phyloP scores from a whole-genome alignment of 352 stramenopile species.

The Pythium myriotylum region DNA sequence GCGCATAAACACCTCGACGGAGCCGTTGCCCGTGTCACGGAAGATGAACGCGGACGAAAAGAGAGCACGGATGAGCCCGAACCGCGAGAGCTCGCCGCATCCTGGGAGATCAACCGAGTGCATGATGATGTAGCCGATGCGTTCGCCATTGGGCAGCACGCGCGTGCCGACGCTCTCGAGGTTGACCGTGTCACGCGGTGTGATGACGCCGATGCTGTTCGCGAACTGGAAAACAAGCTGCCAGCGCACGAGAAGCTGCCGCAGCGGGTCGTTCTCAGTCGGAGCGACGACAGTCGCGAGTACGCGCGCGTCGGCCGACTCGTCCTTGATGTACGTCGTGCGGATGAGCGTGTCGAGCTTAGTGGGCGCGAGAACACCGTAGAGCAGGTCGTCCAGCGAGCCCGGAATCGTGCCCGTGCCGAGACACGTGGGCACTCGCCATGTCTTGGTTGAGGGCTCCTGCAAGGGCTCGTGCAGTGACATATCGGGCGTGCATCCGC shows the following conservation, averaged over 20 bases:
- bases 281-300: conserved; percentile 43
- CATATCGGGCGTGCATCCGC: conserved; percentile 21
- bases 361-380: conserved; percentile 44
- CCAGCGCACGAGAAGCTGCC: conserved; percentile 27
- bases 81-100: conserved; percentile 8
- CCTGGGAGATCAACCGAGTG: conserved; percentile 17
- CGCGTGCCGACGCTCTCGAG: conserved; percentile 16
- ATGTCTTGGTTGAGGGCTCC: conserved; percentile 39
- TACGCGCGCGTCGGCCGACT: conserved; percentile 37
- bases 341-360: conserved; percentile 47
- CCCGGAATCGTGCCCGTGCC: conserved; percentile 36
- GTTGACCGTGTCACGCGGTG: conserved; percentile 18
- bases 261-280: conserved; percentile 24
- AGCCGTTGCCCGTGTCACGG: conserved; percentile 15
- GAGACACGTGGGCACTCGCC: conserved; percentile 30
- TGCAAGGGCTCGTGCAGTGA: not conserved
- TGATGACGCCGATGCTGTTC: conserved; percentile 4
- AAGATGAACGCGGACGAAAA: conserved; percentile 36
- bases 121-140: conserved; percentile 20
- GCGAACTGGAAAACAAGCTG: conserved; percentile 20
- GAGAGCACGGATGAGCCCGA: conserved; percentile 44
- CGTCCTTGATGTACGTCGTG: conserved; percentile 40
- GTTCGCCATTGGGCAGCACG: conserved; percentile 2
- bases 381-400: conserved; percentile 55
- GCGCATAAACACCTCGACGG: conserved; percentile 27